Conservation (phyloP, 257 asterid genomes). For the Primulina eburnea region DNA sequence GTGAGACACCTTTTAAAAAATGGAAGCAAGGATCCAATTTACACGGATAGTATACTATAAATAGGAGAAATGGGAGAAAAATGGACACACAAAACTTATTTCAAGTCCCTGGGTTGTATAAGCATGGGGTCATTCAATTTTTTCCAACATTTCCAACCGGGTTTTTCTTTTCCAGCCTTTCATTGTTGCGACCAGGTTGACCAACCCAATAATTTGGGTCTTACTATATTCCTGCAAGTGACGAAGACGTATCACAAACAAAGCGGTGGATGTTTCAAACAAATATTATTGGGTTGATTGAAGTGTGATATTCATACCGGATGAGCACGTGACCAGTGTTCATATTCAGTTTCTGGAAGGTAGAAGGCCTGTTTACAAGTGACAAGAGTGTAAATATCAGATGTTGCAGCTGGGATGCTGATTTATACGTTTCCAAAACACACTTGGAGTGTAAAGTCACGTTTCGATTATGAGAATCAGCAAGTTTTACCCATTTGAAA, state of each 20-base stretch:
- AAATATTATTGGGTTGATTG: not conserved
- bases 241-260: constrained; percentile 12
- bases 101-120: constrained; percentile 1
- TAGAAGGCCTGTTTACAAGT: constrained; percentile 71
- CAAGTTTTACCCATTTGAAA: not conserved
- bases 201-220: constrained; percentile 69
- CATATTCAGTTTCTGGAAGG: constrained; percentile 97
- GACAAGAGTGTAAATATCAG: constrained; percentile 10
- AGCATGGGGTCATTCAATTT: constrained; percentile 49
- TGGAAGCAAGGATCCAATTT: constrained; percentile 32
- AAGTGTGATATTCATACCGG: constrained; percentile 49
- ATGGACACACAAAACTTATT: constrained; percentile 27
- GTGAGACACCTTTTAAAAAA: constrained; percentile 21
- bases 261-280: not conserved
- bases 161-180: constrained; percentile 95
- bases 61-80: constrained; percentile 16
- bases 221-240: constrained; percentile 76
- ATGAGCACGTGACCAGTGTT: constrained; percentile 95
- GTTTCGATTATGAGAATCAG: not conserved
- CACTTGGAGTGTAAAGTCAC: not conserved
- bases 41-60: constrained; percentile 19
- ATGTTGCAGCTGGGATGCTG: not conserved
- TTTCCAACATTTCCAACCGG: constrained; percentile 84
- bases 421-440: not conserved
- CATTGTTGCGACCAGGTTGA: constrained; percentile 91